Conservation (phyloP, 495 filamentous ascomycete genomes). For the Clavariopsis aquatica region DNA sequence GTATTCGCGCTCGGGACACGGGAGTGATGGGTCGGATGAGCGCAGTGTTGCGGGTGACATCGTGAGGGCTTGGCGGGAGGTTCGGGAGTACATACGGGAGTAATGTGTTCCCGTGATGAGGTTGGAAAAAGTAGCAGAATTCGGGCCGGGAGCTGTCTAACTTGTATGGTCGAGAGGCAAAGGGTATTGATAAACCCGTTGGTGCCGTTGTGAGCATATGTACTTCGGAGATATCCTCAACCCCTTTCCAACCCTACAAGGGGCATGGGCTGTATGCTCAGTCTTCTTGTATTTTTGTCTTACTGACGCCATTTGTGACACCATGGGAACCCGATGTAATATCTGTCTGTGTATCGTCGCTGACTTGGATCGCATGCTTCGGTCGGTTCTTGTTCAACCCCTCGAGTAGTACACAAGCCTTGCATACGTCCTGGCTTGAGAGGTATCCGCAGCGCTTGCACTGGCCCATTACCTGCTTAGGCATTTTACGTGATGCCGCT, state of each 20-base stretch:
- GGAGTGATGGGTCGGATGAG: neutral
- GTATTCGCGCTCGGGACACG: neutral
- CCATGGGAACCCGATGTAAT: neutral
- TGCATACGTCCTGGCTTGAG: conserved; percentile 91
- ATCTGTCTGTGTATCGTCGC: conserved; percentile 9
- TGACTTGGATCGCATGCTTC: conserved; percentile 51
- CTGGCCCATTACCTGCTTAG: conserved; percentile 74
- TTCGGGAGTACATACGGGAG: neutral
- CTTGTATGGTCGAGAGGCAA: too few relatives aligned
- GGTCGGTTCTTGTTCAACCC: conserved; percentile 89
- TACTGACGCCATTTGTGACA: conserved; percentile 10
- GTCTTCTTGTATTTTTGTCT: conserved; percentile 12
- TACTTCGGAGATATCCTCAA: too few relatives aligned
- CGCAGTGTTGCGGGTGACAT: neutral
- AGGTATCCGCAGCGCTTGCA: conserved; percentile 92
- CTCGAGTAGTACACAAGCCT: conserved; percentile 88
- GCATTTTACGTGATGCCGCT: conserved; percentile 42
- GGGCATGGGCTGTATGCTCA: conserved; percentile 1
- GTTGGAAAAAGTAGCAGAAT: neutral
- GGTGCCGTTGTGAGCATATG: too few relatives aligned
- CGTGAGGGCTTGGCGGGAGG: neutral
- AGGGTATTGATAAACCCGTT: too few relatives aligned
- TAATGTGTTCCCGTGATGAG: conserved; percentile 1
- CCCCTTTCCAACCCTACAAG: neutral
- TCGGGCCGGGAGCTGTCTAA: too few relatives aligned